A percentile compares a stretch with the other conserved stretches of the same genome.
phyloP scores from a whole-genome alignment of 495 filamentous ascomycete species.

The Aspergillus asperescens region DNA sequence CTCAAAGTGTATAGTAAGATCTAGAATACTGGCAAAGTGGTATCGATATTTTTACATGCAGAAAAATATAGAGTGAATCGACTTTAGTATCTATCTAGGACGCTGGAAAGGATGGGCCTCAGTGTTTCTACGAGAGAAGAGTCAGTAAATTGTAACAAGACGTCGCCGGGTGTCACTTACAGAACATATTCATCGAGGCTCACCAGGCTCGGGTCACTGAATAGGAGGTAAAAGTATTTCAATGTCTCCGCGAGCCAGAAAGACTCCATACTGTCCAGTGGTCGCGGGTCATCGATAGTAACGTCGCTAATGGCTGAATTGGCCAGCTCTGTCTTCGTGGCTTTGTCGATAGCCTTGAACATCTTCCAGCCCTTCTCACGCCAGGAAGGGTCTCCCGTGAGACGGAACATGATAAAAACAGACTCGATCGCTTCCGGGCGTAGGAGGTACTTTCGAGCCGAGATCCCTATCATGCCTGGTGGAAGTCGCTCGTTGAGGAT shows the following conservation, averaged over 20 bases:
- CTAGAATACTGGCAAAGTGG: conserved; percentile 9
- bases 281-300: conserved; percentile 41
- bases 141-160: neutral
- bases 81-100: conserved; percentile 24
- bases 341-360: conserved; percentile 67
- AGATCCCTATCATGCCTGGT: conserved; percentile 58
- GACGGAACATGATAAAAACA: conserved; percentile 92
- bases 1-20: neutral
- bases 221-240: conserved; percentile 77
- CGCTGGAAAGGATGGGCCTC: conserved; percentile 52
- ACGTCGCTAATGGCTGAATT: conserved; percentile 75
- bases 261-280: conserved; percentile 46
- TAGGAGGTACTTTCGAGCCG: conserved; percentile 64
- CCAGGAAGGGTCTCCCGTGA: conserved; percentile 76
- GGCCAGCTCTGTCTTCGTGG: conserved; percentile 61
- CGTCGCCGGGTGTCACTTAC: conserved; percentile 32
- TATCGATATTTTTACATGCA: conserved; percentile 19
- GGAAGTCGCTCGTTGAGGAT: conserved; percentile 61
- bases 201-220: conserved; percentile 64
- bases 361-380: conserved; percentile 86
- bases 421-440: conserved; percentile 93
- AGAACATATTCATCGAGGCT: conserved; percentile 83
- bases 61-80: conserved; percentile 10
- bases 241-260: conserved; percentile 74
- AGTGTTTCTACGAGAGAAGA: conserved; percentile 41